phyloP scores from a whole-genome alignment of 2,329 filamentous ascomycete genomes.

The Waltergamsia citrina region DNA sequence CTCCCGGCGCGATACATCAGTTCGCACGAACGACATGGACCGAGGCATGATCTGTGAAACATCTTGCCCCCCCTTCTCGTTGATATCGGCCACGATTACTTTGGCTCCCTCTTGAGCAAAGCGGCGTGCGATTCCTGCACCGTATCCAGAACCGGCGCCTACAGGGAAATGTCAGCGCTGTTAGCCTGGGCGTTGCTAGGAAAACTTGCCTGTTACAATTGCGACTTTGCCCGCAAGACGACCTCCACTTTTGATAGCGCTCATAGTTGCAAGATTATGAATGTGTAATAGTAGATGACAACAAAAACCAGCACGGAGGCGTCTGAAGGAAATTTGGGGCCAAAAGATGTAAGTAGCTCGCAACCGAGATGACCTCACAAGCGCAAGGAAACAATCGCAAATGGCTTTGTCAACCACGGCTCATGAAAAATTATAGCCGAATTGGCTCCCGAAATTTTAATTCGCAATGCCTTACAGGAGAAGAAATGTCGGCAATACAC shows the following conservation, averaged over 20 bases:
- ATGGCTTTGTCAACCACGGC: no score
- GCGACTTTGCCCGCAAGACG: conserved; percentile 34
- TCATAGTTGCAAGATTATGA: not conserved
- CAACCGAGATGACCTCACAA: no score
- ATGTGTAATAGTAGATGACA: no score
- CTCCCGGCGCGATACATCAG: conserved; percentile 3
- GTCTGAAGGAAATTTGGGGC: no score
- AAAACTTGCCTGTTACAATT: conserved; percentile 56
- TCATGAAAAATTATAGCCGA: no score
- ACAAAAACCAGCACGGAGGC: no score
- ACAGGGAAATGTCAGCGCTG: not conserved
- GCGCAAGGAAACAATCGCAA: no score
- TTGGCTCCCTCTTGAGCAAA: conserved; percentile 69
- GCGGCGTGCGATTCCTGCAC: conserved; percentile 69
- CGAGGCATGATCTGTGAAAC: not conserved
- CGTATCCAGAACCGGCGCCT: conserved; percentile 52
- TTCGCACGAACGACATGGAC: not conserved
- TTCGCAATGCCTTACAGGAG: no score
- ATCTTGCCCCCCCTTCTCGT: conserved; percentile 59
- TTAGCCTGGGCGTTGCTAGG: not conserved
- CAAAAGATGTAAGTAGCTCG: no score
- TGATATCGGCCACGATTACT: conserved; percentile 69
- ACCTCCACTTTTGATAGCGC: not conserved
- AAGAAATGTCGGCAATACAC: no score
- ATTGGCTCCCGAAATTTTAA: no score